Evolutionary conservation across 1,284 basidiomycete species (phyloP), one percentile per base, ranked within the genome.

Genomic region (Ceratobasidium sp.): DNA sequence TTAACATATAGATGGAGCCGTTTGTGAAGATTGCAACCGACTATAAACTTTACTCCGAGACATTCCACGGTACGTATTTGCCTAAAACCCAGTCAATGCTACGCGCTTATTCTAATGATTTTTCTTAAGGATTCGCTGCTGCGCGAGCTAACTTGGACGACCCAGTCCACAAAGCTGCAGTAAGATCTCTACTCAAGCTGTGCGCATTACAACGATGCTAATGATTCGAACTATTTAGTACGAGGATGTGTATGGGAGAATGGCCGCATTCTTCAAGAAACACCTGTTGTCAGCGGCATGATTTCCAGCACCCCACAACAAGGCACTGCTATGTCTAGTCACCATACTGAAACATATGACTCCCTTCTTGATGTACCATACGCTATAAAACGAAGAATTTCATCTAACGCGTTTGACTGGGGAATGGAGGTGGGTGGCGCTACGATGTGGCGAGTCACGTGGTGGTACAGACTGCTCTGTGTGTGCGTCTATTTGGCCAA

Each of bases 141-240:
- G 36, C 24, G 1, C 66, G 66, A 1, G 66, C 66, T 24, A 71
- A 59, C 7, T 41, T 71, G 36, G 44, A 59, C 7, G 66, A 71
- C 48, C 69, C 57, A 11, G 44, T 51, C 9, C 48, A 72, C 47
- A 72, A 72, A 19, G 69, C 69, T n/a, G 69, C 56, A 29, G 69
- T 62, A 27, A 53, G 69, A 51, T 7, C 15, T 31, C 8, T 51
- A 8, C n/a, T 53, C 27, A 17, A 41, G 17, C 36, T 11, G 36
- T 11, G 11, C 11, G 11, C 6, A 31, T n/a, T 45, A 59, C 9
- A 14, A 24, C 2, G 14, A 36, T 59, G 48, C 56, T 62, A 0
- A 72, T 14, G 1, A 44, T 17, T 72, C 50, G 11, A 7, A 11
- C 19, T 1, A 8, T 14, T 33, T 36, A 72, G 57, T 72, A 72